Conservation (phyloP, 2,329 filamentous ascomycete genomes). For the Zymoseptoria tritici region DNA sequence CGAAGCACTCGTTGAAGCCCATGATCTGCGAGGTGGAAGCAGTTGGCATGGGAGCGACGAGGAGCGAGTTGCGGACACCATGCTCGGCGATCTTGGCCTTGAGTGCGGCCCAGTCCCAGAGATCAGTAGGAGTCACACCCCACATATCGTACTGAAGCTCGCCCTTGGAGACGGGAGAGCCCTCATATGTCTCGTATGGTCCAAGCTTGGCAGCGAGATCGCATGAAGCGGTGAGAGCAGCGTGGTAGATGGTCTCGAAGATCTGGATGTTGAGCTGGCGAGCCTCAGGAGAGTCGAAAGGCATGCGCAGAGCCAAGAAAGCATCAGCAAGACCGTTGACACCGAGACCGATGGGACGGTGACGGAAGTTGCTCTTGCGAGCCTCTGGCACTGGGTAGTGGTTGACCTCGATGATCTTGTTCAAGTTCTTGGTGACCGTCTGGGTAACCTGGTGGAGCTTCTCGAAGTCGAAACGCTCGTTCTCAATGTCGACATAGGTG, state of each 20-base stretch:
- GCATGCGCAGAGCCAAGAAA: constrained; percentile 92
- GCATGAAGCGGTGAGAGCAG: constrained; percentile 79
- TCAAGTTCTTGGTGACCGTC: constrained; percentile 89
- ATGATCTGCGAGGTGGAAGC: constrained; percentile 96
- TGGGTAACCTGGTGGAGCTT: constrained; percentile 93
- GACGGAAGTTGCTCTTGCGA: constrained; percentile 91
- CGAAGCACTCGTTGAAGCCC: constrained; percentile 99
- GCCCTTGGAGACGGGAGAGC: constrained; percentile 88
- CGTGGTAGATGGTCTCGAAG: constrained; percentile 99
- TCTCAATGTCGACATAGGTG: constrained; percentile 78
- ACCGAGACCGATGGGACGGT: constrained; percentile 91
- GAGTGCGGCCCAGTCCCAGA: constrained; percentile 91
- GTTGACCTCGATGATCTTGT: constrained; percentile 98
- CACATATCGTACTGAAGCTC: constrained; percentile 99
- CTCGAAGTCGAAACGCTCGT: constrained; percentile 85
- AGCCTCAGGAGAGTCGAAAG: constrained; percentile 93
- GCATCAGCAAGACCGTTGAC: constrained; percentile 97
- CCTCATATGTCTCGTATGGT: constrained; percentile 82
- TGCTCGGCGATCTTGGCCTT: constrained; percentile 89
- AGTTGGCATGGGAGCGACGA: constrained; percentile 96
- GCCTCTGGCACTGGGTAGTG: constrained; percentile 96
- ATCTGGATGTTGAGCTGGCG: constrained; percentile 94
- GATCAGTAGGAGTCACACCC: constrained; percentile 83
- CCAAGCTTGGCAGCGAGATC: constrained; percentile 78
- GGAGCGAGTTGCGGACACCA: constrained; percentile 88